A percentile compares a stretch with the other conserved stretches of the same genome.
Conservation (phyloP, 306 rosid species). For the Glycine tomentella region DNA sequence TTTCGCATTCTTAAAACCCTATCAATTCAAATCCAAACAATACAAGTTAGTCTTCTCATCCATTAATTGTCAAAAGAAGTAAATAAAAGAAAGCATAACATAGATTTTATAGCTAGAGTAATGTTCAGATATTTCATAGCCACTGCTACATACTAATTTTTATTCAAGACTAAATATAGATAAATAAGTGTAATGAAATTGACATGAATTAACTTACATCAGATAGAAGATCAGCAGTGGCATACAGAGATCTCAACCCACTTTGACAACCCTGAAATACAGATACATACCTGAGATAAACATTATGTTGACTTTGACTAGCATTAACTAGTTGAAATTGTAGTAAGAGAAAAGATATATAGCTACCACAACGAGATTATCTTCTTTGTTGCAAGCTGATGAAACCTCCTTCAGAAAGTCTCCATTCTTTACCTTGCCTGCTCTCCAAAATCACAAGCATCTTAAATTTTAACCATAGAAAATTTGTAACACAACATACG, state of each 20-base stretch:
- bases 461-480: not conserved
- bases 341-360: not conserved
- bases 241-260: slow-evolving; percentile 78
- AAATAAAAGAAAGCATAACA: not conserved
- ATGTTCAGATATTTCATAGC: not conserved
- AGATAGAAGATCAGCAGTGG: slow-evolving; percentile 65
- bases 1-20: slow-evolving; percentile 76
- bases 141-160: not conserved
- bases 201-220: slow-evolving; percentile 59
- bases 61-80: not conserved
- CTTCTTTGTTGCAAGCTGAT: slow-evolving; percentile 68
- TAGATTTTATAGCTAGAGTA: not conserved
- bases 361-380: slow-evolving; percentile 75
- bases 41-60: slow-evolving; percentile 7
- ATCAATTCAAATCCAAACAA: slow-evolving; percentile 40
- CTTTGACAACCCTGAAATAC: slow-evolving; percentile 75
- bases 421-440: slow-evolving; percentile 77
- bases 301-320: not conserved
- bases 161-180: not conserved
- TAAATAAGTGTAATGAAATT: not conserved
- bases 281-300: not conserved
- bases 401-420: slow-evolving; percentile 65
- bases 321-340: not conserved
- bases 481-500: not conserved
- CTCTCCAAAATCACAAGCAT: slow-evolving; percentile 22